Base-by-base conservation (phyloP, 306 rosid species). In the Cyamopsis tetragonoloba region DNA sequence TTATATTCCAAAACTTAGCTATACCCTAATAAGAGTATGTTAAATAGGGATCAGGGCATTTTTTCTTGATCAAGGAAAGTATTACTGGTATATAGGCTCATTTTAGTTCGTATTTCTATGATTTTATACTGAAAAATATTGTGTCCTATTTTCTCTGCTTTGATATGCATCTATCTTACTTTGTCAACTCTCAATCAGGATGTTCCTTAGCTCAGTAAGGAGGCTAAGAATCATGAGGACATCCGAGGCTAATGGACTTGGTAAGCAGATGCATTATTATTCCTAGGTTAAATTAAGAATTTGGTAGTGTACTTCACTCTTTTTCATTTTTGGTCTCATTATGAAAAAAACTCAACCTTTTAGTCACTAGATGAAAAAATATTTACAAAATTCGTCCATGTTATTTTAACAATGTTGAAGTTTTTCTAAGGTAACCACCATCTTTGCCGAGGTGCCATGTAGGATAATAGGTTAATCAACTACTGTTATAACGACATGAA, bases 161-260 rank as follows among this genome's bases (percentile, higher is more conserved):
- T 75, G 67, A 39, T 63, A 56, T 37, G 79, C 10, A 55, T 42
- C 14, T 66, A 23, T 46, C 27, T 66, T 8, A 0, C 46, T 41
- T n/a, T 37, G 17, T 44, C 9, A 22, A 62, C 19, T 79, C 48
- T 24, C 72, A n/a, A 68, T 72, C 95, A 93, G 96, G 78, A 90
- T 93, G 97, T 90, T 93, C 74, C 27, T 85, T 47, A 50, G 73
- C 74, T 85, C 96, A 0, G 92, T 88, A 75, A 90, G 83, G 95
- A 83, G 97, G 85, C 87, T 90, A 23, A 80, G 96, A 83, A 88
- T 93, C 48, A 93, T 93, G 96, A 88, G 86, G 78, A 83, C 86
- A 37, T 76, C 87, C 24, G 95, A 90, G 78, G 92, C 86, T 42
- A 86, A 85, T 55, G 92, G 93, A 79, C 90, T 85, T 59, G 91